These are phyloP conservation scores for Cutaneotrichosporon curvatum DNA, from an alignment of 1,284 basidiomycete species.

Conservation along the genomic window DNA sequence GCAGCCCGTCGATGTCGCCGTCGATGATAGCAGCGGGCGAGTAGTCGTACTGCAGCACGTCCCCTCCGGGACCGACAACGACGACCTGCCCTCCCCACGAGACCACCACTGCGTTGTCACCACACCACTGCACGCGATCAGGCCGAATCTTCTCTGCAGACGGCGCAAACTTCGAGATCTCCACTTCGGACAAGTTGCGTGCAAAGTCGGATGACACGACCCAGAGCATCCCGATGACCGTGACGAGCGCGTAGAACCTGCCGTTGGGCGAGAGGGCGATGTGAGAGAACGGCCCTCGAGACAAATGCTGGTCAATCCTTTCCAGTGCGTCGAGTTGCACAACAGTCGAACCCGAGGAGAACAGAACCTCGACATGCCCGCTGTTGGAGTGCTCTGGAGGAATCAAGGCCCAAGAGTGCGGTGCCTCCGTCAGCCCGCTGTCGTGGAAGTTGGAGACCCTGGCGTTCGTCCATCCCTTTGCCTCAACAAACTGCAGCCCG, in stretches of 20 bases:
- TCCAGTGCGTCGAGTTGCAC: constrained; percentile 79
- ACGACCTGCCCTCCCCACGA: constrained; percentile 70
- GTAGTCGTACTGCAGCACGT: constrained; percentile 78
- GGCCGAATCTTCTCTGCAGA: constrained; percentile 34
- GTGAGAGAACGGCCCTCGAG: constrained; percentile 78
- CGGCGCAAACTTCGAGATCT: constrained; percentile 48
- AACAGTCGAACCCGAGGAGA: constrained; percentile 68
- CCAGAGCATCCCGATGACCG: constrained; percentile 66
- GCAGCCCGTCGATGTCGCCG: constrained; percentile 79
- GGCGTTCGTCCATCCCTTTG: constrained; percentile 74
- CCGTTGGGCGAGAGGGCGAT: constrained; percentile 88
- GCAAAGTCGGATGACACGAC: constrained; percentile 91
- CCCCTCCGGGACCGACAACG: constrained; percentile 86
- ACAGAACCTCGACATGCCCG: constrained; percentile 75
- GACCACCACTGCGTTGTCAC: constrained; percentile 86
- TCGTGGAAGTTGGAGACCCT: constrained; percentile 58
- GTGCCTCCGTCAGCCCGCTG: constrained; percentile 64
- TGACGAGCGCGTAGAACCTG: constrained; percentile 80
- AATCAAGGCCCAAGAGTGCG: constrained; percentile 74
- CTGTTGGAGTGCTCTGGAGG: constrained; percentile 79
- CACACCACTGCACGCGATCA: constrained; percentile 84
- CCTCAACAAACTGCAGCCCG: constrained; percentile 68
- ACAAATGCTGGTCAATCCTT: constrained; percentile 72
- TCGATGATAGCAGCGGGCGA: constrained; percentile 67
- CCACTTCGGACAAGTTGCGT: constrained; percentile 78